Base-by-base conservation (phyloP, 2,329 filamentous ascomycete genomes). In the Ascochyta fabae region DNA sequence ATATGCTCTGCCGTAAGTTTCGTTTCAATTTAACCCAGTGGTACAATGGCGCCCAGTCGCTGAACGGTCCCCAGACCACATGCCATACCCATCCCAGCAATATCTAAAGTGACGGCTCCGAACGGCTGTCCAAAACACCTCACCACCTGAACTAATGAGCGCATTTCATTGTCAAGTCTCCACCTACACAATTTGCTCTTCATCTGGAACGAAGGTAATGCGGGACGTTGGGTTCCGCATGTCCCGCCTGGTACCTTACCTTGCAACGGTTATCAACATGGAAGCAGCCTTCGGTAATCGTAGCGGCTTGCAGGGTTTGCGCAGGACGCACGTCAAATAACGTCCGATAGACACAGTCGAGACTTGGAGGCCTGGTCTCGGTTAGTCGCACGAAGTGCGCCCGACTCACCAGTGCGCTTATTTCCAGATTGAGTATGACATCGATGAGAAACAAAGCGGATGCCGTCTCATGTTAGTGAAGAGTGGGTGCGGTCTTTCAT, bases 1-100 rank as follows among this genome's bases (percentile, higher is more conserved):
- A 45, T 38, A 34, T n/a, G n/a, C 38, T 48, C 51, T 42, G 51
- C 34, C 36, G 46, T 23, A 58, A 54, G 48, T 45, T 29, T 35
- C 26, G 40, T 55, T 54, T 46, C 19, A 54, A 59, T 44, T 36
- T 59, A 55, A 60, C 19, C 45, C 51, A 45, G 53, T 58, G 48
- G 49, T 33, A 58, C 56, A 43, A 47, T 29, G 41, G 46, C 45
- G 34, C 29, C 45, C 34, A 49, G 45, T 54, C 44, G 48, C 34
- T 54, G 13, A 22, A 13, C 47, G 8, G 7, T 48, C 15, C 40
- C 22, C 19, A 24, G 13, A n/a, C 29, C 23, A 40, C 2, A 40
- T 35, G 51, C 19, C 12, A 27, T 10, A 35, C 7, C 4, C 6
- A 31, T 31, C 10, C 31, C n/a, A 15, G 19, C 16, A 39, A 36